These are phyloP conservation scores for Pneumocystis sp. DNA, from an alignment of 1,139 yeast species.

Conservation along the genomic window DNA sequence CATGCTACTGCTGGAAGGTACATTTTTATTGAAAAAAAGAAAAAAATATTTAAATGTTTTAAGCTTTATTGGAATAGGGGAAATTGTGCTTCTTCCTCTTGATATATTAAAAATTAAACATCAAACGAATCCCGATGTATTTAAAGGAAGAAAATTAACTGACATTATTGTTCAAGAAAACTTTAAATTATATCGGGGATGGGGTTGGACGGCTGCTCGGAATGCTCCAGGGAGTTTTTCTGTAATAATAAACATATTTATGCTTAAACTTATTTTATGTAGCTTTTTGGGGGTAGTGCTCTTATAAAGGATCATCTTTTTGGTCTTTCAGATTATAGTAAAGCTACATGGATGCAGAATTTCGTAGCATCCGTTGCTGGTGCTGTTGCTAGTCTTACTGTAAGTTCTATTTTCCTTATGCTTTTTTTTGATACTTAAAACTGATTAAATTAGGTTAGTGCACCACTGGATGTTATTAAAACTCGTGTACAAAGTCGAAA, in stretches of 20 bases:
- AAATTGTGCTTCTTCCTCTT: slow-evolving; percentile 82
- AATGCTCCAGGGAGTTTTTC: slow-evolving; percentile 99
- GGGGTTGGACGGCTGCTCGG: slow-evolving; percentile 99
- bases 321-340: slow-evolving; percentile 68
- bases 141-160: slow-evolving; percentile 91
- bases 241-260: slow-evolving; percentile 1
- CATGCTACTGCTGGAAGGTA: slow-evolving; percentile 81
- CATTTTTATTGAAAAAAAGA: not conserved
- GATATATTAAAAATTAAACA: slow-evolving; percentile 96
- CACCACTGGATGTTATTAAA: slow-evolving; percentile 95
- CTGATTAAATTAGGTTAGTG: slow-evolving; percentile 31
- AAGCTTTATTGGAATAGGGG: slow-evolving; percentile 93
- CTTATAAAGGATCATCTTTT: slow-evolving; percentile 93
- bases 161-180: slow-evolving; percentile 84
- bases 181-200: slow-evolving; percentile 83
- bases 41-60: not conserved
- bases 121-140: slow-evolving; percentile 97
- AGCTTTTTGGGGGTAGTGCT: slow-evolving; percentile 90
- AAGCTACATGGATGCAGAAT: slow-evolving; percentile 92
- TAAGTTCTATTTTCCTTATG: slow-evolving; percentile 19
- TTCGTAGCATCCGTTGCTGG: slow-evolving; percentile 93
- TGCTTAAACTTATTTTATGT: not conserved
- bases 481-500: slow-evolving; percentile 95
- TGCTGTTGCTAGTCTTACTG: slow-evolving; percentile 92
- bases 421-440: not conserved